Percentiles rank a stretch among this genome's conserved stretches.
These are phyloP conservation scores for Neurospora crassa DNA, from an alignment of 2,329 filamentous ascomycete species.

Conservation along the genomic window DNA sequence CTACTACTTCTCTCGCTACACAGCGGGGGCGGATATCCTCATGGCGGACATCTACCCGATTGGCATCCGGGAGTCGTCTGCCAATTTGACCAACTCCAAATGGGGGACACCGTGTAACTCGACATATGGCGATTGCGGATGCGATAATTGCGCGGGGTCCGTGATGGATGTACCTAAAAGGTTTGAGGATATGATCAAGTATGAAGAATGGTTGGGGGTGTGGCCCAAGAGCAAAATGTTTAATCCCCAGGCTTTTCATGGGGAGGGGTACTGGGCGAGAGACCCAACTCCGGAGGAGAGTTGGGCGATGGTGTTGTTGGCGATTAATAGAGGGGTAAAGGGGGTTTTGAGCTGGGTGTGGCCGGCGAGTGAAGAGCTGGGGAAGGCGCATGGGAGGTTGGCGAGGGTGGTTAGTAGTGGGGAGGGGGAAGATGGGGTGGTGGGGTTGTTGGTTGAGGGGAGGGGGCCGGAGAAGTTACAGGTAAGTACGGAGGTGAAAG, in stretches of 20 bases:
- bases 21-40: constrained; percentile 45
- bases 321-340: constrained; percentile 35
- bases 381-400: constrained; percentile 29
- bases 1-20: constrained; percentile 38
- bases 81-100: constrained; percentile 41
- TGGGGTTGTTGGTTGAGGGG: constrained; percentile 30
- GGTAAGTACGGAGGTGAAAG: constrained; percentile 8
- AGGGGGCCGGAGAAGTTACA: constrained; percentile 10
- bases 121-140: constrained; percentile 54
- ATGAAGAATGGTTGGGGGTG: constrained; percentile 31
- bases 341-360: constrained; percentile 37
- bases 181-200: constrained; percentile 27
- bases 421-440: constrained; percentile 20
- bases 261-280: constrained; percentile 37
- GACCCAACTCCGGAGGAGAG: constrained; percentile 34
- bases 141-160: constrained; percentile 47
- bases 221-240: constrained; percentile 34
- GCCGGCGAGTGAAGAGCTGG: constrained; percentile 28
- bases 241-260: constrained; percentile 38
- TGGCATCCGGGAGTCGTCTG: constrained; percentile 25
- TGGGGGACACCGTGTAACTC: constrained; percentile 48
- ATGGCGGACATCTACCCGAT: constrained; percentile 53
- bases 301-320: constrained; percentile 34
- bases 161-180: constrained; percentile 40
- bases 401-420: constrained; percentile 25